Base-by-base conservation (phyloP, 208 protist genomes). In the Trypanosomatidae sp. region DNA sequence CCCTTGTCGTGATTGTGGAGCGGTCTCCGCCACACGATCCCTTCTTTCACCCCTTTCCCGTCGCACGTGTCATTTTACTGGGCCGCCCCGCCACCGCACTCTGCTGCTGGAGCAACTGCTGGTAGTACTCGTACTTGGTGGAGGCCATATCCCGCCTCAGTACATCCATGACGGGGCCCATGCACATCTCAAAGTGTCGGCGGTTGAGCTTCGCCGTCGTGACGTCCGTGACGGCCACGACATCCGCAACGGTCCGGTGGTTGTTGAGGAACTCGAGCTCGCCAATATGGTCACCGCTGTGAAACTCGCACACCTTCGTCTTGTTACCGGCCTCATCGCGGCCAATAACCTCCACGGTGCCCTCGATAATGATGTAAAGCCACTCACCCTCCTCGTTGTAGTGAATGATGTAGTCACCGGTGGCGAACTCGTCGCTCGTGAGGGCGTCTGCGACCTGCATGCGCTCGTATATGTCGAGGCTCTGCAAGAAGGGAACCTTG, bases 221-320 rank as follows among this genome's bases (percentile, higher is more conserved):
- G 46, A 97, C 91, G 62, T 84, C 72, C 28, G 93, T 95, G 49
- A 82, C 65, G 55, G 93, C 91, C 22, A 89, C 74, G 8, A 97
- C 82, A 58, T 97, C 93, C 1, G 93, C 93, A 22, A 96, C 93
- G 22, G 81, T 91, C 62, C 81, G 80, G 79, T 97, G 93, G 47
- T 97, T 90, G 83, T 96, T 96, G 58, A 97, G 58, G 73, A 97
- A 97, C 82, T 97, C 93, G 30, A 97, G 79, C 78, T 97, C 93
- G 25, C 93, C 93, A 72, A 97, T 80, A 79, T 96, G 84, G 80
- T 95, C 93, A 39, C 93, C 93, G 50, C 75, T 71, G 69, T 73
- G 71, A 76, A 97, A 97, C 69, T 94, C 87, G 76, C 93, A 97
- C 52, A 97, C 93, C 58, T 89, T 84, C 46, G 69, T 94, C 46